Base-by-base conservation (phyloP, 2,329 filamentous ascomycete genomes). In the Colletotrichum tropicale region DNA sequence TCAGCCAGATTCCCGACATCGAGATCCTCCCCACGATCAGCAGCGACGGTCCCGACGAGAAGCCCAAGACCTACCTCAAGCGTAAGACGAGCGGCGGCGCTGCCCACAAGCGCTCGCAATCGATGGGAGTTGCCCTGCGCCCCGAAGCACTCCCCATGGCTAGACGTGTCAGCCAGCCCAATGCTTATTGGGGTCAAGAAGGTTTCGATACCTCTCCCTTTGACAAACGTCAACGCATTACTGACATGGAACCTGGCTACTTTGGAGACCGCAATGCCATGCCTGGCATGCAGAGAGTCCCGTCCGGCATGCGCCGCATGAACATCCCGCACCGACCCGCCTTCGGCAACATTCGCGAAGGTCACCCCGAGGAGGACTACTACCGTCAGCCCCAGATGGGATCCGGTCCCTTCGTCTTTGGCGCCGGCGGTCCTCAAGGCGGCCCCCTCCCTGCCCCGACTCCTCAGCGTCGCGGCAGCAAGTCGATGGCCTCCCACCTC, bases 1-100 rank as follows among this genome's bases (percentile, higher is more conserved):
- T 90, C 38, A 82, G 80, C 6, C 86, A 89, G 71, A 87, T 92
- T 3, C 90, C 90, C 0, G 90, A 91, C 75, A 89, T 92, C 71
- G 90, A 92, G 82, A 89, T 92, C 21, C 85, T 92, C 6, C 90
- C 90, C 3, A 88, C 89, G 74, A 89, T 92, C 77, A 86, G 85
- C 43, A 85, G 85, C 12, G 79, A 81, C 36, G 77, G 78, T 3
- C 81, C 80, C 9, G 80, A 81, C n/a, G 78, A 79, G 8, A 81
- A 79, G 62, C 74, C 79, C 9, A 84, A 81, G 67, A 73, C 79
- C 8, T 55, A 76, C 7, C 73, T 74, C 16, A 83, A 80, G 78
- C 80, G 81, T 26, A 83, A 81, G 76, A 78, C 38, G 74, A 78
- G 76, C 24, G 75, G 75, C 34, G 69, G 55, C 30, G 66, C 66